Base-by-base conservation (phyloP, 2,329 filamentous ascomycete genomes). In the Chrysoporthe puriensis region DNA sequence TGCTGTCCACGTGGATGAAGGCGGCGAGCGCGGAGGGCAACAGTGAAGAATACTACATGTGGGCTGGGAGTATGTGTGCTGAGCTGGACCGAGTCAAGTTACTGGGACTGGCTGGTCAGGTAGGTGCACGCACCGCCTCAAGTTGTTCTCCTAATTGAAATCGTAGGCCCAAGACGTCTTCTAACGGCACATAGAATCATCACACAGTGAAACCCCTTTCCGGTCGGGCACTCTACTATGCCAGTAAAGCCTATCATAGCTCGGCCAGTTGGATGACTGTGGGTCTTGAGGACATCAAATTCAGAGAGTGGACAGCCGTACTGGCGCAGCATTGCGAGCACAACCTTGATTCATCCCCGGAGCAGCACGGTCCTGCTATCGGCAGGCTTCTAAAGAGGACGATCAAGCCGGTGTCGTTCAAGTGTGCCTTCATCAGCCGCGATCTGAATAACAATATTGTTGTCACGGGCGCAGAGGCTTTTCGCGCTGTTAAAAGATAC, bases 351-450 rank as follows among this genome's bases (percentile, higher is more conserved):
- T 9, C 36, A 40, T 40, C 36, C 9, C 36, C 36, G 36, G 9
- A 40, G 6, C 36, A 9, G 5, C 5, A 9, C 36, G 36, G 9
- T 9, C 36, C 36, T 40, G 6, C 36, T 40, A 40, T 40, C 14
- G 1, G 21, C 62, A 34, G 16, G 40, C 3, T 52, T 4, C 21
- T 4, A 8, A 18, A 26, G 36, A 40, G 5, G 32, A 34, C 56
- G 18, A 13, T 42, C 26, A 26, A 18, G 1, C 63, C 63, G 16
- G 6, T 64, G 7, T 26, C 18, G 26, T 64, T 57, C 36, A 32
- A 36, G 40, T 64, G 63, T 43, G 63, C 54, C 11, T 58, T 64
- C n/a, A n/a, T 64, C 32, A 64, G 42, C 54, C 52, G 40, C 18
- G 32, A 8, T 52, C 6, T 16, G 13, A 42, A 42, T 43, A 42